These are phyloP conservation scores for Drosera spatulata DNA, from an alignment of 179 eudicot genomes.

Conservation along the genomic window DNA sequence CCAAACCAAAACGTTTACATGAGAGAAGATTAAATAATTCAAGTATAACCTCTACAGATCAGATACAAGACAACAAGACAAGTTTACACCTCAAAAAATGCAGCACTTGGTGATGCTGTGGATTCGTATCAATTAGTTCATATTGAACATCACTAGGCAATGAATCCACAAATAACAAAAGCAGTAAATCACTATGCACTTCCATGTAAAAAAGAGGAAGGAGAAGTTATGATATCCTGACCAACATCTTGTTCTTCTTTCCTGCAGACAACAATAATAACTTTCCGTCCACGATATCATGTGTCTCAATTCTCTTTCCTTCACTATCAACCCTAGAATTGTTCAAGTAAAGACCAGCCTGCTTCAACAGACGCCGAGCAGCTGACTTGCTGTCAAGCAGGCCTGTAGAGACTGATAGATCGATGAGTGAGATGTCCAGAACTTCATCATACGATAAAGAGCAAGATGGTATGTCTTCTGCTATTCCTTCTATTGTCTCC, in stretches of 20 bases:
- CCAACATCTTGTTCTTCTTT: conserved; percentile 87
- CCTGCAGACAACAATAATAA: conserved; percentile 75
- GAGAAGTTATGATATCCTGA: conserved; percentile 41
- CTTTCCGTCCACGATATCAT: conserved; percentile 70
- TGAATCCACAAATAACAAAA: too few species aligned
- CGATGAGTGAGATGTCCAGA: conserved; percentile 34
- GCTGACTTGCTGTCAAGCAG: conserved; percentile 74
- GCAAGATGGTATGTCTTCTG: conserved; percentile 75
- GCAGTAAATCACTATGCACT: too few species aligned
- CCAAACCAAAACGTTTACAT: too few species aligned
- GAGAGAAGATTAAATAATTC: too few species aligned
- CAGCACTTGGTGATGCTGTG: too few species aligned
- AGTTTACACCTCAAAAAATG: too few species aligned
- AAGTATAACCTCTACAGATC: too few species aligned
- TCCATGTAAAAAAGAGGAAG: too few species aligned
- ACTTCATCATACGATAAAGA: conserved; percentile 37
- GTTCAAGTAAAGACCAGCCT: conserved; percentile 84
- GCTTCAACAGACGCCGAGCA: conserved; percentile 73
- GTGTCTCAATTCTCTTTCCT: conserved; percentile 45
- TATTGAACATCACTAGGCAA: too few species aligned
- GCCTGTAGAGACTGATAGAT: conserved; percentile 64
- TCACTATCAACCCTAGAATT: conserved; percentile 58
- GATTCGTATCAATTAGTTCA: too few species aligned
- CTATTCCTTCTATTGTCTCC: conserved; percentile 63
- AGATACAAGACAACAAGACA: too few species aligned